These are phyloP conservation scores for Trypanosoma lewisi DNA, from an alignment of 208 protist species.

Conservation along the genomic window DNA sequence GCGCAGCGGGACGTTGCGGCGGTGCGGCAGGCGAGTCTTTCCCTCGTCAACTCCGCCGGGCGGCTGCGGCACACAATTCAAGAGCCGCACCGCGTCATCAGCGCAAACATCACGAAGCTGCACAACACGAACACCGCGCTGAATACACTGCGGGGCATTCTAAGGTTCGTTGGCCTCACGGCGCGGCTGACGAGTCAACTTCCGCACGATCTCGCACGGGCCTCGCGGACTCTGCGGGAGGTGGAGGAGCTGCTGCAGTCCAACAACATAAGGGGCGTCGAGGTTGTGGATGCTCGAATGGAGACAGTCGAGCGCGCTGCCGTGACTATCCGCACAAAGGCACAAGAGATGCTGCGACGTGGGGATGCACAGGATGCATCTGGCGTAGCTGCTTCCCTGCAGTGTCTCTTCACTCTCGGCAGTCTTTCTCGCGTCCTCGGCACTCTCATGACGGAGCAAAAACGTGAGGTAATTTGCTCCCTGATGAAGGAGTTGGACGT, in stretches of 20 bases:
- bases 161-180: slow-evolving; percentile 52
- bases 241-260: slow-evolving; percentile 57
- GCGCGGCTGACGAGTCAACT: slow-evolving; percentile 38
- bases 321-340: slow-evolving; percentile 42
- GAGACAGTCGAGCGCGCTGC: slow-evolving; percentile 43
- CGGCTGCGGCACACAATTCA: slow-evolving; percentile 66
- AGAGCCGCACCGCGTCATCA: slow-evolving; percentile 58
- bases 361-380: not conserved
- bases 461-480: slow-evolving; percentile 59
- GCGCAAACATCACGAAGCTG: slow-evolving; percentile 53
- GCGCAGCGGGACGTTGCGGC: slow-evolving; percentile 50
- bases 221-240: slow-evolving; percentile 62
- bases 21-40: slow-evolving; percentile 47
- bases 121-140: slow-evolving; percentile 51
- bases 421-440: slow-evolving; percentile 47
- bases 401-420: slow-evolving; percentile 60
- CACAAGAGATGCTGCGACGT: slow-evolving; percentile 46
- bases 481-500: slow-evolving; percentile 66
- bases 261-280: slow-evolving; percentile 37
- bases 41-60: slow-evolving; percentile 45
- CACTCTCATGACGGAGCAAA: slow-evolving; percentile 71
- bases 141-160: slow-evolving; percentile 46
- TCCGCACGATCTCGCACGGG: slow-evolving; percentile 42
- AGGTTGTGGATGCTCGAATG: slow-evolving; percentile 62
- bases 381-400: slow-evolving; percentile 53